A percentile compares a stretch with the other conserved stretches of the same genome.
phyloP scores from a whole-genome alignment of 2,329 filamentous ascomycete genomes.

The Amauroascus niger region DNA sequence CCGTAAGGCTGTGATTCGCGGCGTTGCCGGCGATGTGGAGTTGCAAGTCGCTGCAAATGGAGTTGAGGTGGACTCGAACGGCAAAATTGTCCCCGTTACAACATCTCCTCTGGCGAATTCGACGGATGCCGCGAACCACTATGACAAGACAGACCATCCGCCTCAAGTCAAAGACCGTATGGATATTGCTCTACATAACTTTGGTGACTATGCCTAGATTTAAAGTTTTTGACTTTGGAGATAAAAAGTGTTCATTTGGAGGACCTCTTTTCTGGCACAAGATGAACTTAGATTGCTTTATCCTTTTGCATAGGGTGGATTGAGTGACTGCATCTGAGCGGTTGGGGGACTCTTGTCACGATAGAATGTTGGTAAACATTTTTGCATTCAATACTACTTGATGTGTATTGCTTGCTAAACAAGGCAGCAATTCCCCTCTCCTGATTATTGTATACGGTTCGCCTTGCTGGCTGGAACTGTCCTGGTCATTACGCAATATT shows the following conservation, averaged over 20 bases:
- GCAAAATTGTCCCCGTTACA: conserved; percentile 37
- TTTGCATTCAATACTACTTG: background rate
- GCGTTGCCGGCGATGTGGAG: conserved; percentile 51
- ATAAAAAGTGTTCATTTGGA: background rate
- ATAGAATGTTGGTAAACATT: background rate
- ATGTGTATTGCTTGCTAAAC: background rate
- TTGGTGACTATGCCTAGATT: conserved; percentile 34
- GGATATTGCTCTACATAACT: conserved; percentile 55
- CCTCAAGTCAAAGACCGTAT: conserved; percentile 42
- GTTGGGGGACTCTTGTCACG: background rate
- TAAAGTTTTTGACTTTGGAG: background rate
- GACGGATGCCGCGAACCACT: background rate
- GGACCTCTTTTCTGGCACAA: background rate
- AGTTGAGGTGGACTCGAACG: conserved; percentile 47
- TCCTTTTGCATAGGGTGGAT: conserved; percentile 1
- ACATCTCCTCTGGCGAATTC: background rate
- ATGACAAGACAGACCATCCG: conserved; percentile 24
- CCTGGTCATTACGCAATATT: background rate
- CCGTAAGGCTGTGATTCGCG: conserved; percentile 54
- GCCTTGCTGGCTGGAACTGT: too few relatives aligned
- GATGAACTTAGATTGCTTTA: background rate
- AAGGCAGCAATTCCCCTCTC: background rate
- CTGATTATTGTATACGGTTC: too few relatives aligned
- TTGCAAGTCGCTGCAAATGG: conserved; percentile 55
- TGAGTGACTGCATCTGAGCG: background rate